phyloP scores from a whole-genome alignment of 176 grass and related monocot species.

The Pharus latifolius region DNA sequence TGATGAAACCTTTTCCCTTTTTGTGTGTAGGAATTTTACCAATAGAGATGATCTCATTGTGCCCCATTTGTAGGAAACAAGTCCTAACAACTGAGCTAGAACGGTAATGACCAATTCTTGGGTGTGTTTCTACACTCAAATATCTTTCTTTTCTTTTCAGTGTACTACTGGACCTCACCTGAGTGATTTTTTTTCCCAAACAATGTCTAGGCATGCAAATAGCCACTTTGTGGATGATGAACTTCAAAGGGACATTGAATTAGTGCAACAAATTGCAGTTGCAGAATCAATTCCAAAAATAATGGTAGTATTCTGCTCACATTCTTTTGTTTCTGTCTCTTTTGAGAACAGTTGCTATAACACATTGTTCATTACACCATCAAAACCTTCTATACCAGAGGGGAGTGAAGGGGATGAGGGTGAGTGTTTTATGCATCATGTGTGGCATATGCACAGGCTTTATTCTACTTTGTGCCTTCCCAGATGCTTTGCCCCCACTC shows the following conservation, averaged over 20 bases:
- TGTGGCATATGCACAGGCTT: not conserved
- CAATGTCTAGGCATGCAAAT: constrained; percentile 62
- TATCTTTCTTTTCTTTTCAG: not conserved
- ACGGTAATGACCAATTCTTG: constrained; percentile 34
- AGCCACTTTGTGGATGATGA: constrained; percentile 68
- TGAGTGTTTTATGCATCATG: not conserved
- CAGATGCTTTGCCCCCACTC: too few species aligned
- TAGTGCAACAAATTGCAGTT: constrained; percentile 46
- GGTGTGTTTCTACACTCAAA: not conserved
- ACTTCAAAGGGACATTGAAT: constrained; percentile 60
- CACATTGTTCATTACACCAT: not conserved
- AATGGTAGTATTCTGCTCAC: constrained; percentile 9
- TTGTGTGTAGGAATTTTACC: not conserved
- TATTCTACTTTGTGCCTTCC: not conserved
- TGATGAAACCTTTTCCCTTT: not conserved
- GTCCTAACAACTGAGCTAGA: constrained; percentile 62
- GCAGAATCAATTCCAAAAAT: constrained; percentile 26
- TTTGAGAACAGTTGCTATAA: not conserved
- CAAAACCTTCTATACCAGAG: not conserved
- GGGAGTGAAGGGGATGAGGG: too few species aligned
- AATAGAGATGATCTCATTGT: constrained; percentile 43
- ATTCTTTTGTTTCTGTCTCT: not conserved
- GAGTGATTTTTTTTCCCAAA: not conserved
- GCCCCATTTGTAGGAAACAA: constrained; percentile 66
- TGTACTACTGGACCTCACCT: not conserved